Base-by-base conservation (phyloP, 148 eudicot species). In the Arctostaphylos glauca region DNA sequence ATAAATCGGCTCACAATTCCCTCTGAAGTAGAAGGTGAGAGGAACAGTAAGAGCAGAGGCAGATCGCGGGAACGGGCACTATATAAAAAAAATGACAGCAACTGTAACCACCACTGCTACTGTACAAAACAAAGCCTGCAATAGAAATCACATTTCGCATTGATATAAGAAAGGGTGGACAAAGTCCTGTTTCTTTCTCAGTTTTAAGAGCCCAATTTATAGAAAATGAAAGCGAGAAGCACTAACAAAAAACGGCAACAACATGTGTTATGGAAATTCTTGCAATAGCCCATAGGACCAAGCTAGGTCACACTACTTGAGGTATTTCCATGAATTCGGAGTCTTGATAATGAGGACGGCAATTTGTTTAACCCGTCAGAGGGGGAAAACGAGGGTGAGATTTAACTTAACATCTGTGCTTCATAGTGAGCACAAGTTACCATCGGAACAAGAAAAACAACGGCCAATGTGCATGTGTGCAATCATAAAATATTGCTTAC, bases 121-220 rank as follows among this genome's bases (percentile, higher is more conserved):
- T 9, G 94, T 88, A 83, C 85, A 90, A 48, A 86, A 66, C 76
- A 87, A 54, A 84, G 94, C 94, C 94, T 91, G 89, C 75, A 84
- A 80, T 44, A 62, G 74, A 38, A 10, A 60, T 68, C 43, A 2
- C 9, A 21, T 59, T 58, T 78, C 0, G 52, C 10, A 14, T 77
- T 43, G 46, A 77, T 4, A 56, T 18, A 58, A 56, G 16, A 16
- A 80, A 67, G 49, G 48, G 48, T 16, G 15, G 48, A 64, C 13
- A 14, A 31, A 31, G 38, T 31, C 38, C 38, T 1, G 38, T 31
- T 31, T 31, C 38, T 31, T 31, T 31, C 38, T 31, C 1, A 31
- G 38, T 31, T 31, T 31, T 31, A 31, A 31, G 38, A 31, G 1
- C 38, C 38, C 38, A 31, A 31, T 31, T 31, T 31, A 31, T 31